phyloP scores from a whole-genome alignment of 1,139 yeast genomes.

The Candida sanyaensis region DNA sequence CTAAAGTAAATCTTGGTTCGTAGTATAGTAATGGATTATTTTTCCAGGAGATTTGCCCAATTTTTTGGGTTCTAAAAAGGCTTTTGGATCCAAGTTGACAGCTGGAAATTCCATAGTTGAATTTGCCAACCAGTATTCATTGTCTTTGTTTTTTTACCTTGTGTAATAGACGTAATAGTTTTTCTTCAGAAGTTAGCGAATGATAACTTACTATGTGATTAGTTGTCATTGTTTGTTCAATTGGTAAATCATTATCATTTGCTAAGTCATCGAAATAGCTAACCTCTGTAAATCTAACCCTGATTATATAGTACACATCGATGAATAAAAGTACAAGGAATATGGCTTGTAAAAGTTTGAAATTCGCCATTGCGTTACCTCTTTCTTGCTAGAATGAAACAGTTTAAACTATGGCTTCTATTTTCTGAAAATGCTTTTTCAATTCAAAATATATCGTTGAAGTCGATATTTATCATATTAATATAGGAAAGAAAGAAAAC shows the following conservation, averaged over 20 bases:
- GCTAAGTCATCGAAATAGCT: no score
- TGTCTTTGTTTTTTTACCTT: slow-evolving; percentile 23
- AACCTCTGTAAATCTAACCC: no score
- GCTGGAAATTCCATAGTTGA: slow-evolving; percentile 24
- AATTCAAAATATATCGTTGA: no score
- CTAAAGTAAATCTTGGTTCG: slow-evolving; percentile 28
- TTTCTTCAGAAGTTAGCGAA: slow-evolving; percentile 21
- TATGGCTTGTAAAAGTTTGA: slow-evolving; percentile 20
- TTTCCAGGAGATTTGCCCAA: slow-evolving; percentile 16
- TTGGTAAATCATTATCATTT: not conserved
- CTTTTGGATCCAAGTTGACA: slow-evolving; percentile 21
- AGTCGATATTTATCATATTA: no score
- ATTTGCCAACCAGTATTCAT: slow-evolving; percentile 31
- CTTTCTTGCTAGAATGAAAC: no score
- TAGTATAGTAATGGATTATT: slow-evolving; percentile 20
- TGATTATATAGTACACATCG: slow-evolving; percentile 20
- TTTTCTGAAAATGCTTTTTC: no score
- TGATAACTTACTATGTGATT: slow-evolving; percentile 15
- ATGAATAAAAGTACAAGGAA: slow-evolving; percentile 23
- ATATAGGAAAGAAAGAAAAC: no score
- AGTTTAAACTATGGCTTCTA: no score
- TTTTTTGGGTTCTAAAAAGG: slow-evolving; percentile 20
- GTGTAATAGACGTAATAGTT: slow-evolving; percentile 24
- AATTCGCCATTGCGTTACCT: slow-evolving; percentile 16
- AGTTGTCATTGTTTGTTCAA: slow-evolving; percentile 19